phyloP scores from a whole-genome alignment of 2,329 filamentous ascomycete genomes.

The Curvularia verruculosa region DNA sequence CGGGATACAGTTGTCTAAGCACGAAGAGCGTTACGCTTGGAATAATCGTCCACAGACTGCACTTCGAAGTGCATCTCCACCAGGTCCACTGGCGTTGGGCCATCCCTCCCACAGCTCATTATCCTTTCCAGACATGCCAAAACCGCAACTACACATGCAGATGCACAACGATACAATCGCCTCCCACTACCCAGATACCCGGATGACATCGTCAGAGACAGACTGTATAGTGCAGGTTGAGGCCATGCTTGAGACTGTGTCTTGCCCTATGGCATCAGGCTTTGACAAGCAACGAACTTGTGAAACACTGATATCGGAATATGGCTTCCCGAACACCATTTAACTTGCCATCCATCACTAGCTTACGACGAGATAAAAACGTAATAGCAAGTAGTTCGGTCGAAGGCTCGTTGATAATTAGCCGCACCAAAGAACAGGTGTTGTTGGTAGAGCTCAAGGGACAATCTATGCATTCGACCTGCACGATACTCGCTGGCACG shows the following conservation, averaged over 20 bases:
- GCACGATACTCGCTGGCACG: background rate
- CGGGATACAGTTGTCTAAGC: background rate
- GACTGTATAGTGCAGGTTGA: background rate
- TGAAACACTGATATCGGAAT: background rate
- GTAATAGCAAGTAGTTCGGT: background rate
- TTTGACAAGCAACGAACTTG: background rate
- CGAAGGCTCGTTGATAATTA: background rate
- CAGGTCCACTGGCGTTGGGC: background rate
- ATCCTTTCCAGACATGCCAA: background rate
- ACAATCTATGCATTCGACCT: background rate
- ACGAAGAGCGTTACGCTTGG: background rate
- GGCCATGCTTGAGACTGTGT: background rate
- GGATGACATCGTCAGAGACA: background rate
- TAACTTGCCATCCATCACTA: background rate
- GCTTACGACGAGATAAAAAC: background rate
- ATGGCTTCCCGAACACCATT: background rate
- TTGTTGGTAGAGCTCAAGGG: background rate
- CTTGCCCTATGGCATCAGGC: background rate
- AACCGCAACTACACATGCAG: background rate
- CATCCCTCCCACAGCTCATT: background rate
- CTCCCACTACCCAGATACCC: background rate
- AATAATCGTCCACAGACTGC: background rate
- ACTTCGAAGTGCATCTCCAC: background rate
- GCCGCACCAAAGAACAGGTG: no score
- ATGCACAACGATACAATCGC: background rate